Evolutionary conservation across 306 rosid genomes (phyloP), one percentile per base, ranked within the genome.

Genomic region (Castanea crenata): DNA sequence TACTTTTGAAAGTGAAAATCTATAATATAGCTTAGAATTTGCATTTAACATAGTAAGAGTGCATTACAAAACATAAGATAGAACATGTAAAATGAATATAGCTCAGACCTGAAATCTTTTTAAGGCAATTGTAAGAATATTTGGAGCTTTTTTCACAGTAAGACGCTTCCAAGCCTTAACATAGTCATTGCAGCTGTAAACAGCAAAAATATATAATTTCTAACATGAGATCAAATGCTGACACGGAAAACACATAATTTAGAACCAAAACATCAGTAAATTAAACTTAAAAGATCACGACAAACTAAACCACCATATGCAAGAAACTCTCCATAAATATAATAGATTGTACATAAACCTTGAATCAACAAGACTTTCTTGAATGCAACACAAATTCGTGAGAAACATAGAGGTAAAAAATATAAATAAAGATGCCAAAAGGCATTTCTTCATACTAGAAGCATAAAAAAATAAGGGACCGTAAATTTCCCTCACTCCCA

Each of bases 101-200:
- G 77, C 44, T 81, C 84, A 49, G 79, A 96, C 99, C 99, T 96
- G 98, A 87, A 96, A 96, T 93, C 99, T 93, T 83, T 96, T 96
- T 58, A 96, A 87, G 82, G 99, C 98, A 80, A 96, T 85, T 77
- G 97, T 96, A 64, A 96, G 91, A 77, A 96, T 89, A 80, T 96
- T 96, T 71, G 99, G 99, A 81, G 99, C 93, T 38, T 63, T 83
- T 78, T 91, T 93, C 54, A 96, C 90, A 5, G 90, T 91, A 32
- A 96, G 96, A 79, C 93, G 89, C 72, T 96, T 96, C 86, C 91
- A 91, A 65, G 99, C 99, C 91, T 88, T 90, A 77, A 96, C 99
- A 86, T 96, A 96, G 83, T 87, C 98, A 85, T 96, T 92, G 90
- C 99, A 96, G 91, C 99, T 96, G 81, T 83, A 83, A 83, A 76